Base-by-base conservation (phyloP, 768 basidiomycete species). In the Boletus tylopilopsis region DNA sequence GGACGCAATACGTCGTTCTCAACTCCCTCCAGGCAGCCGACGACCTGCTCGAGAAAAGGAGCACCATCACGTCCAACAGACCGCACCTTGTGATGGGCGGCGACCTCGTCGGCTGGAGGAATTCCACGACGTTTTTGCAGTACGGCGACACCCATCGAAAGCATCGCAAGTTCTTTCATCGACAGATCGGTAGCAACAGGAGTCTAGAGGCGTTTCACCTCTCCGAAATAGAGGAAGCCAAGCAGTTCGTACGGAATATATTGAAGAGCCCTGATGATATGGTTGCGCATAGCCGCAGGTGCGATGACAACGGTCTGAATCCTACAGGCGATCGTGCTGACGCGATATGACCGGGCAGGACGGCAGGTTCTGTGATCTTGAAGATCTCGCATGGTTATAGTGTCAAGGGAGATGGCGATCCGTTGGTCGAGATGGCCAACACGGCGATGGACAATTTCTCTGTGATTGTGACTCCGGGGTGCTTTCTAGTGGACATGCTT, bases 1-100 rank as follows among this genome's bases (percentile, higher is more conserved):
- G 75, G 27, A 71, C 72, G 39, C 69, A 68, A 7, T 71, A 78
- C 60, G 51, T 82, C 40, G 67, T 82, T 50, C 63, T 83, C 36
- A 80, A 76, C 62, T 72, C 71, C 55, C 46, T 71, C 51, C 67
- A 75, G 51, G 71, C 68, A 0, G 15, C 22, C 16, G 38, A 22
- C 4, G 54, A 59, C 11, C 18, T 62, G 3, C 45, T 62, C 1
- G 51, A 54, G 4, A 61, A 58, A 36, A 45, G 46, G 30, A 45
- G 52, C 2, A 27, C 42, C 2, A 24, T 40, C 9, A 35, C 29
- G 5, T 54, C 60, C 1, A 34, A 54, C 32, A 49, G 54, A 30
- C 50, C 47, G 2, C 47, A 36, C n/a, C 27, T 51, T 2, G 51
- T 50, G 4, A 58, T 58, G 50, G 47, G 16, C 10, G 48, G 56